These are phyloP conservation scores for Emericellopsis cladophorae DNA, from an alignment of 2,329 filamentous ascomycete genomes.

Conservation along the genomic window DNA sequence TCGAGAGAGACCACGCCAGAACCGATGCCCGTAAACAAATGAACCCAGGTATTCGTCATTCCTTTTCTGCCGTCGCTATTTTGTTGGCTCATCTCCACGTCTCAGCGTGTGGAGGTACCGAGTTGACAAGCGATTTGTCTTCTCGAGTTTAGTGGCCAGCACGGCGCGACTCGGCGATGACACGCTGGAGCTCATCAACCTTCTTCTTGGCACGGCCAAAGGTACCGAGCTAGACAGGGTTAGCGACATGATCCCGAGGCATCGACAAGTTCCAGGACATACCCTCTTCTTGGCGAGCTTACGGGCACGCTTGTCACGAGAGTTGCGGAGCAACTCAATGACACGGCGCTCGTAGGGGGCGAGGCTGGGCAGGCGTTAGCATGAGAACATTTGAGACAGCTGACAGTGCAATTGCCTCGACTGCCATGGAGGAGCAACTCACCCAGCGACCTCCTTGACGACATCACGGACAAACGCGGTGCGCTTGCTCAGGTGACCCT, in stretches of 20 bases:
- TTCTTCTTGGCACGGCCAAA: conserved; percentile 98
- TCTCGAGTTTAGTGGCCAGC: conserved; percentile 39
- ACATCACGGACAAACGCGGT: conserved; percentile 95
- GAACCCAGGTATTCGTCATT: conserved; percentile 7
- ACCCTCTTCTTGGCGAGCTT: conserved; percentile 99
- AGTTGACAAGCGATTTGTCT: neutral
- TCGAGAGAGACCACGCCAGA: conserved; percentile 21
- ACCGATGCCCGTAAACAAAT: conserved; percentile 12
- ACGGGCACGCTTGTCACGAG: conserved; percentile 96
- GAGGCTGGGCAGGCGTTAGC: conserved; percentile 41
- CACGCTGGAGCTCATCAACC: conserved; percentile 96
- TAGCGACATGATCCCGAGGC: neutral
- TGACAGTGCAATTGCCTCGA: neutral
- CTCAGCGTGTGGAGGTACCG: neutral
- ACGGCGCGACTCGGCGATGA: conserved; percentile 90
- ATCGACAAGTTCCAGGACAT: conserved; percentile 25
- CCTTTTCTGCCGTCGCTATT: neutral
- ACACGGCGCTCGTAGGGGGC: conserved; percentile 96
- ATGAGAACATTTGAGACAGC: neutral
- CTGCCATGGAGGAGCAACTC: conserved; percentile 26
- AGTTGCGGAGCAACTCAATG: conserved; percentile 97
- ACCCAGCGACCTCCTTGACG: conserved; percentile 97
- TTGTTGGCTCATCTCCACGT: neutral
- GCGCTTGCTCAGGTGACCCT: conserved; percentile 93
- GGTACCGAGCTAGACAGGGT: conserved; percentile 65